A percentile compares a stretch with the other conserved stretches of the same genome.
phyloP scores from a whole-genome alignment of 176 grass and related monocot species.

The Musa beccarii region DNA sequence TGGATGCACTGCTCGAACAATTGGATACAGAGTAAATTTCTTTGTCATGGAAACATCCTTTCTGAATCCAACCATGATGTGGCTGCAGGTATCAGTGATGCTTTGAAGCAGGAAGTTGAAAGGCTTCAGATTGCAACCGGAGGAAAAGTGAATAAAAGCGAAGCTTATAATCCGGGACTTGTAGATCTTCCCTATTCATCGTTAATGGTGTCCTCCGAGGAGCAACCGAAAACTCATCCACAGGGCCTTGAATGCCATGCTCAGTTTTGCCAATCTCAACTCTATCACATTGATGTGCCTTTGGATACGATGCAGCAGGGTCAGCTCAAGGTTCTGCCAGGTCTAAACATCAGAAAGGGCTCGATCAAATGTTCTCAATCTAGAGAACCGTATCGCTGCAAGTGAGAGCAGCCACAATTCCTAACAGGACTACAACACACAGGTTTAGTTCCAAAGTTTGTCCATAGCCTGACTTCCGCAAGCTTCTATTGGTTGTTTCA shows the following conservation, averaged over 20 bases:
- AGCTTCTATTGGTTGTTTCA: background rate
- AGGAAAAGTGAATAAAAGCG: background rate
- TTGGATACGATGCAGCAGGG: background rate
- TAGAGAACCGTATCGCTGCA: background rate
- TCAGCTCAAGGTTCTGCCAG: background rate
- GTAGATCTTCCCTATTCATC: background rate
- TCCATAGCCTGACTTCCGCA: constrained; percentile 1
- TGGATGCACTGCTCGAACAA: background rate
- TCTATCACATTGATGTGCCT: background rate
- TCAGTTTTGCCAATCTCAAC: background rate
- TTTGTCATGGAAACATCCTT: background rate
- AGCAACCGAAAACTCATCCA: background rate
- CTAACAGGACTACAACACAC: background rate
- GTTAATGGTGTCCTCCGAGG: background rate
- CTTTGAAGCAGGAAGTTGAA: constrained; percentile 9
- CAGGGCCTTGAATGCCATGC: background rate
- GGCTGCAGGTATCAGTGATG: background rate
- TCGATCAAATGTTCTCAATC: background rate
- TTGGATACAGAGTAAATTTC: background rate
- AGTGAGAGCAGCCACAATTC: constrained; percentile 9
- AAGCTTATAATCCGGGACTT: background rate
- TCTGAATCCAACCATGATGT: background rate
- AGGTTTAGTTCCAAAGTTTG: background rate
- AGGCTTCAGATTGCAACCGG: constrained; percentile 7
- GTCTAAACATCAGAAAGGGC: background rate